Conservation (phyloP, 495 filamentous ascomycete genomes). For the Neurospora tetrasperma region DNA sequence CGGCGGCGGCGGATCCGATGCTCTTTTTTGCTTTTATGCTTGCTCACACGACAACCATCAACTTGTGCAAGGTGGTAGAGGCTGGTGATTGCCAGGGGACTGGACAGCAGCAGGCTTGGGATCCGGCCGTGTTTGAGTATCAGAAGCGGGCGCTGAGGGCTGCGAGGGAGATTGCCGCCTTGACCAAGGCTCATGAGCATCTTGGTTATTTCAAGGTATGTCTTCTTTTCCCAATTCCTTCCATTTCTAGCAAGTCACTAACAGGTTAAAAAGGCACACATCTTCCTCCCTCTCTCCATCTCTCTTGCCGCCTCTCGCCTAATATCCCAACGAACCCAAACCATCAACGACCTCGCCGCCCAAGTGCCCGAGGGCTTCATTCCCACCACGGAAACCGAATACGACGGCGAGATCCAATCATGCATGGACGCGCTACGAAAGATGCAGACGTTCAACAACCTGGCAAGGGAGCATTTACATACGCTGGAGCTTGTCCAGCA, state of each 20-base stretch:
- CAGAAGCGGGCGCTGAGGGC: slow-evolving; percentile 26
- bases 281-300: slow-evolving; percentile 19
- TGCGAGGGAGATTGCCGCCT: slow-evolving; percentile 29
- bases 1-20: slow-evolving; percentile 36
- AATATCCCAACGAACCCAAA: neutral
- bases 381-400: neutral
- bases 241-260: neutral
- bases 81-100: slow-evolving; percentile 2
- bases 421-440: slow-evolving; percentile 19
- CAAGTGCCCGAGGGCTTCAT: neutral
- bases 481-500: slow-evolving; percentile 6
- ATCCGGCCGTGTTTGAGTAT: slow-evolving; percentile 18
- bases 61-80: slow-evolving; percentile 28
- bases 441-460: slow-evolving; percentile 20
- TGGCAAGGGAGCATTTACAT: slow-evolving; percentile 17
- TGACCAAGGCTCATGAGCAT: slow-evolving; percentile 32
- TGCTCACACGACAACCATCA: slow-evolving; percentile 34
- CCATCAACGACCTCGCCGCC: neutral
- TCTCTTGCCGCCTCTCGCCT: slow-evolving; percentile 14
- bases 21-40: slow-evolving; percentile 33
- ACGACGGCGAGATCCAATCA: slow-evolving; percentile 5
- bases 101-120: neutral
- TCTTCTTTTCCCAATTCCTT: neutral
- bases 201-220: slow-evolving; percentile 36
- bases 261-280: slow-evolving; percentile 13